A percentile compares a stretch with the other conserved stretches of the same genome.
These are phyloP conservation scores for Cadophora luteo-olivacea DNA, from an alignment of 2,329 filamentous ascomycete species.

Conservation along the genomic window DNA sequence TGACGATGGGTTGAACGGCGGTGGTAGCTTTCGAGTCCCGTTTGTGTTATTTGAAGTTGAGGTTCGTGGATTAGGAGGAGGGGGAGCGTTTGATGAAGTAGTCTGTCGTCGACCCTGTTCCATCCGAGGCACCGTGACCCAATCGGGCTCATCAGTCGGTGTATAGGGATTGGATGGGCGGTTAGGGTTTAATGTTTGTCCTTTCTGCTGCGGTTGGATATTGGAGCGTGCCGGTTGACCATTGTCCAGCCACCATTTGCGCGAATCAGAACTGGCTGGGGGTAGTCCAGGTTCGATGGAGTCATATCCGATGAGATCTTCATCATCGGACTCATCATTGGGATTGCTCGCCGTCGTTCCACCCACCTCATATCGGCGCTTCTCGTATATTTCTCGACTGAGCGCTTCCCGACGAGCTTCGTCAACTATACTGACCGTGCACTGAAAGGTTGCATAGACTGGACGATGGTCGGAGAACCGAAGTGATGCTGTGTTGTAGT, in stretches of 20 bases:
- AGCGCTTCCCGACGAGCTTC: conserved; percentile 75
- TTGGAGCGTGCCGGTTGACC: conserved; percentile 77
- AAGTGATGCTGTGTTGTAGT: conserved; percentile 83
- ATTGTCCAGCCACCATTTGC: conserved; percentile 75
- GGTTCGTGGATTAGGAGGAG: conserved; percentile 30
- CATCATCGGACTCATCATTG: conserved; percentile 73
- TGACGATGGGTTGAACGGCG: conserved; percentile 36
- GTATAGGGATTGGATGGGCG: conserved; percentile 84
- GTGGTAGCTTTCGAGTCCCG: conserved; percentile 40
- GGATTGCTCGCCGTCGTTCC: conserved; percentile 63
- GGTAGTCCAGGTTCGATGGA: conserved; percentile 80
- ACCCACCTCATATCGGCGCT: conserved; percentile 70
- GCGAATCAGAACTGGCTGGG: conserved; percentile 70
- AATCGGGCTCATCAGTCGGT: conserved; percentile 77
- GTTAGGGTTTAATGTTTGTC: conserved; percentile 72
- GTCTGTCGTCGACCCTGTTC: conserved; percentile 21
- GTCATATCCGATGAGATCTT: conserved; percentile 82
- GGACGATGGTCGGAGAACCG: conserved; percentile 96
- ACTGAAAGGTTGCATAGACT: conserved; percentile 89
- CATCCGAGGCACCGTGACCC: conserved; percentile 70
- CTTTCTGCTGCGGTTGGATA: conserved; percentile 68
- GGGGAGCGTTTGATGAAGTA: conserved; percentile 21
- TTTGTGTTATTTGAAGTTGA: conserved; percentile 27
- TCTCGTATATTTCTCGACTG: conserved; percentile 75
- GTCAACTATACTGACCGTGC: conserved; percentile 80